Percentiles rank a stretch among this genome's conserved stretches.
These are phyloP conservation scores for Globisporangium spinosum DNA, from an alignment of 352 stramenopile genomes.

Conservation along the genomic window DNA sequence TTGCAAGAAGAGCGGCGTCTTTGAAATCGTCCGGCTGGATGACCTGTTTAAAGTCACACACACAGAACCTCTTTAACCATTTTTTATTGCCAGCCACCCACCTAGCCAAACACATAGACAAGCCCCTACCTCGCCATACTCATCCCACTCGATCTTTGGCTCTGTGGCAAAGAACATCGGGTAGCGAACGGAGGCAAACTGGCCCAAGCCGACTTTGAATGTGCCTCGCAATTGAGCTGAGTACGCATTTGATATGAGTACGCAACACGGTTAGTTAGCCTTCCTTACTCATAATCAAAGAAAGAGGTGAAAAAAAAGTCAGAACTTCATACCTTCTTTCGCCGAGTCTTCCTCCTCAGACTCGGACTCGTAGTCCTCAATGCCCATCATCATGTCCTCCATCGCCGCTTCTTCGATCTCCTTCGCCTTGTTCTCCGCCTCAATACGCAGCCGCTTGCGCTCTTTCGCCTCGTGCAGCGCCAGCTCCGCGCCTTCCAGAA, in stretches of 20 bases:
- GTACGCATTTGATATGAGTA: conserved; percentile 6
- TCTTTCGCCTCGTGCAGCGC: conserved; percentile 86
- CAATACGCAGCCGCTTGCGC: conserved; percentile 69
- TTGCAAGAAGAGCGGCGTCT: conserved; percentile 61
- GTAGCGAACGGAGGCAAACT: conserved; percentile 81
- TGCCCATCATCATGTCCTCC: conserved; percentile 91
- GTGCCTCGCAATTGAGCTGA: conserved; percentile 77
- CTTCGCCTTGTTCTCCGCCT: conserved; percentile 86
- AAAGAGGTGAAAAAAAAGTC: not conserved
- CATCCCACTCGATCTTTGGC: conserved; percentile 85
- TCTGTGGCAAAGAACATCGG: conserved; percentile 88
- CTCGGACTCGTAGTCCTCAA: conserved; percentile 86
- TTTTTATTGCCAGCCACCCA: not conserved
- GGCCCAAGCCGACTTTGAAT: conserved; percentile 82
- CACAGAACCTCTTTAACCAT: not conserved
- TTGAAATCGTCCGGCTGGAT: conserved; percentile 85
- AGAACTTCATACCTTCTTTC: conserved; percentile 46
- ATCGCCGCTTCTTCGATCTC: conserved; percentile 87
- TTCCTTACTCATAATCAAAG: not conserved
- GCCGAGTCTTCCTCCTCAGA: conserved; percentile 68
- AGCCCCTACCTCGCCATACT: conserved; percentile 73
- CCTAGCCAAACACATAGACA: not conserved
- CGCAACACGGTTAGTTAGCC: not conserved
- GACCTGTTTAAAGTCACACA: conserved; percentile 22
- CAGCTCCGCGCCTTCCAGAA: conserved; percentile 83